Evolutionary conservation across 257 asterid species (phyloP).

Genomic region (Capsicum pubescens): DNA sequence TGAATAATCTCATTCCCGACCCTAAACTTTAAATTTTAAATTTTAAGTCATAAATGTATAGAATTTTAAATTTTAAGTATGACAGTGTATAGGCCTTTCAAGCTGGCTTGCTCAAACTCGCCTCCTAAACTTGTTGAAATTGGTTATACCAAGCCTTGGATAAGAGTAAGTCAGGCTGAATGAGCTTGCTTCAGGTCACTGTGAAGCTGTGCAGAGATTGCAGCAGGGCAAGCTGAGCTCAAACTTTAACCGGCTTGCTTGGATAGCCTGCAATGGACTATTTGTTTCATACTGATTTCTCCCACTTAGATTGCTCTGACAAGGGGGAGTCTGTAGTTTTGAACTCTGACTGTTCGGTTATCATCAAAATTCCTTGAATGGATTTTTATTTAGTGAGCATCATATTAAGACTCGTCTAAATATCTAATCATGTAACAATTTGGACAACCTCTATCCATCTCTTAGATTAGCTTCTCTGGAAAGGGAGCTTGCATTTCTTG

Average conservation of each 20-base stretch:
- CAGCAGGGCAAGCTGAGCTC: neutral
- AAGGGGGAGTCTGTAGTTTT: constrained; percentile 2
- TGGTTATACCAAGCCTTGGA: constrained; percentile 11
- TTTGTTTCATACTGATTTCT: neutral
- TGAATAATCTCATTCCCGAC: no score
- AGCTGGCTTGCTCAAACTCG: neutral
- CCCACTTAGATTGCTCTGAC: neutral
- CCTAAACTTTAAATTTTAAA: no score
- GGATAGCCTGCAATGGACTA: neutral
- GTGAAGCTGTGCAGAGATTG: neutral
- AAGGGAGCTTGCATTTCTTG: neutral
- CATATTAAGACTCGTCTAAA: neutral
- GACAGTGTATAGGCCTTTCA: neutral
- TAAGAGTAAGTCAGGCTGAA: neutral
- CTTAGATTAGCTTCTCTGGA: neutral
- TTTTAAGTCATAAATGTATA: no score
- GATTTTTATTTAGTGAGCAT: neutral
- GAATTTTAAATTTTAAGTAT: neutral
- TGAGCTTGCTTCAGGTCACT: constrained; percentile 16
- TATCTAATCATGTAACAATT: neutral
- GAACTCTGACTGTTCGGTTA: neutral
- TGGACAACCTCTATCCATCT: neutral
- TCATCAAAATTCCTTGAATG: neutral
- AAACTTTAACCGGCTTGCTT: neutral
- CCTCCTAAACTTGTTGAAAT: constrained; percentile 14